Percentiles rank a stretch among this genome's conserved stretches.
Conservation (phyloP, 1,284 basidiomycete species). For the Microbotryum saponariae region DNA sequence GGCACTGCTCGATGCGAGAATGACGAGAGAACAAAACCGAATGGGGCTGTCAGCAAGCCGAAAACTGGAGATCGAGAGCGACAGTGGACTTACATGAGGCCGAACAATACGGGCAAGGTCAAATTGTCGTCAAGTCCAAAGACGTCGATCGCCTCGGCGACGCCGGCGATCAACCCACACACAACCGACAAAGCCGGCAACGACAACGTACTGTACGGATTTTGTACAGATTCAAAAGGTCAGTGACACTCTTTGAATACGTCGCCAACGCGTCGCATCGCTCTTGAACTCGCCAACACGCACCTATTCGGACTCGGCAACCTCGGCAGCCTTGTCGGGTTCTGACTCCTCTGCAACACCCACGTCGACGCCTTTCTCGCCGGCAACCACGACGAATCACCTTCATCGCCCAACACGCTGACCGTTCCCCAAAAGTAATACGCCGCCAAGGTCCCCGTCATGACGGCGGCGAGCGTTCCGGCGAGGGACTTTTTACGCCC, state of each 20-base stretch:
- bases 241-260: constrained; percentile 38
- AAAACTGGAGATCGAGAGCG: too few relatives aligned
- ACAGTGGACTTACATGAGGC: constrained; percentile 43
- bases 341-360: constrained; percentile 12
- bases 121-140: constrained; percentile 87
- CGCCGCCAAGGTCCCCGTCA: constrained; percentile 67
- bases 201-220: constrained; percentile 19
- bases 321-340: constrained; percentile 22
- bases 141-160: constrained; percentile 54
- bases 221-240: constrained; percentile 19
- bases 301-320: constrained; percentile 44
- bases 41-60: too few relatives aligned
- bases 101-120: constrained; percentile 82
- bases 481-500: constrained; percentile 79
- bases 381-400: constrained; percentile 50
- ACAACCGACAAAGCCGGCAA: constrained; percentile 25
- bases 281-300: constrained; percentile 58
- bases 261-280: constrained; percentile 77
- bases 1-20: too few relatives aligned
- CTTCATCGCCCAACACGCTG: constrained; percentile 48
- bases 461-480: constrained; percentile 75
- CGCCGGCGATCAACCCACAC: constrained; percentile 39
- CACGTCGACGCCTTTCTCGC: constrained; percentile 46
- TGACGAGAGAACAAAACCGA: too few relatives aligned
- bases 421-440: constrained; percentile 66